These are phyloP conservation scores for Catharanthus roseus DNA, from an alignment of 257 asterid genomes.

Conservation along the genomic window DNA sequence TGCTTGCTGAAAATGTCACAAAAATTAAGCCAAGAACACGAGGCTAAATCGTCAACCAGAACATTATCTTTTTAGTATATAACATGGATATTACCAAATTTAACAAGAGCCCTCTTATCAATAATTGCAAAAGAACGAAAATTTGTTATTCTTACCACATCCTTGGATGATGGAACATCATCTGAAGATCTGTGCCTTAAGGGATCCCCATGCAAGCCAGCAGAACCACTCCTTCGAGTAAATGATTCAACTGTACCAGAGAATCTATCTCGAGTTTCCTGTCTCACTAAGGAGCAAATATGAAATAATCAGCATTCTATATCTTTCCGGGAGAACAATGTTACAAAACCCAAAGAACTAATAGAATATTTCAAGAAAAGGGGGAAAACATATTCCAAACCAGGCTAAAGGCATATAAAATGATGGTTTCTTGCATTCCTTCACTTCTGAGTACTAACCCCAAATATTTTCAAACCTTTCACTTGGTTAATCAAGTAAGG, in stretches of 20 bases:
- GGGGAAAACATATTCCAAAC: neutral
- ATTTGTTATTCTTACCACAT: constrained; percentile 43
- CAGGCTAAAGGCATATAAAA: neutral
- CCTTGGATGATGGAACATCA: constrained; percentile 54
- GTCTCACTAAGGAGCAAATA: constrained; percentile 42
- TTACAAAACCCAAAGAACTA: neutral
- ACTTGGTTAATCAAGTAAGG: neutral
- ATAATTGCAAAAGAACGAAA: constrained; percentile 2
- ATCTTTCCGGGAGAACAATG: neutral
- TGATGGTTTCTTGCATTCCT: neutral
- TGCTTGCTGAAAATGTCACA: constrained; percentile 36
- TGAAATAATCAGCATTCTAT: neutral
- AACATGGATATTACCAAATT: neutral
- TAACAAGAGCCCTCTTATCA: neutral
- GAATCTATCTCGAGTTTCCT: constrained; percentile 52
- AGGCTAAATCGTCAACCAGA: no score
- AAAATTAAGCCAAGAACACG: neutral
- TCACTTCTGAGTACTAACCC: neutral
- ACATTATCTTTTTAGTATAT: no score
- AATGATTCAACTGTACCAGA: constrained; percentile 60
- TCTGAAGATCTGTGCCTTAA: constrained; percentile 56
- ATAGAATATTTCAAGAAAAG: neutral
- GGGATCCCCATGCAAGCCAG: constrained; percentile 57
- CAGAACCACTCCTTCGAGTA: constrained; percentile 42
- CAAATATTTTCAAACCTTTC: neutral